A percentile compares a stretch with the other conserved stretches of the same genome.
phyloP scores from a whole-genome alignment of 768 basidiomycete species.

The Phaffia australis region DNA sequence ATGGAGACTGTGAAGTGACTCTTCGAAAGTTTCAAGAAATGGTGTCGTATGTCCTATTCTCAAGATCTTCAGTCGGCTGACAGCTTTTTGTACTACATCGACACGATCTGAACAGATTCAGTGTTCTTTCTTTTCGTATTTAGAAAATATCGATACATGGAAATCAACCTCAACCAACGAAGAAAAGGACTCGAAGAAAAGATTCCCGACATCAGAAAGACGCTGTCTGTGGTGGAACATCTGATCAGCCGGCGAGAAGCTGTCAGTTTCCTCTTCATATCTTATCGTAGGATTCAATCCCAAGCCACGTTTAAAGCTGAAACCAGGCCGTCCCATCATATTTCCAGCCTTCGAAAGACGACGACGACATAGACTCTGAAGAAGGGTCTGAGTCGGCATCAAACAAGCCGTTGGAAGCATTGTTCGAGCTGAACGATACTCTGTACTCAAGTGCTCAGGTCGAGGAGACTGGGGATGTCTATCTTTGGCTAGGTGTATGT shows the following conservation, averaged over 20 bases:
- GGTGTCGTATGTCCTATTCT: constrained; percentile 59
- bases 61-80: background rate
- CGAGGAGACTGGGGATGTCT: constrained; percentile 76
- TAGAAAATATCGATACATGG: constrained; percentile 99
- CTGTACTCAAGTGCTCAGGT: constrained; percentile 84
- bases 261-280: background rate
- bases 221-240: constrained; percentile 76
- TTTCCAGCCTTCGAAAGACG: constrained; percentile 28
- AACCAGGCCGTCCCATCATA: background rate
- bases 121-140: background rate
- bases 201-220: constrained; percentile 91
- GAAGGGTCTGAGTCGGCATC: constrained; percentile 39
- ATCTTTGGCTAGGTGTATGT: constrained; percentile 88
- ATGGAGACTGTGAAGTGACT: constrained; percentile 64
- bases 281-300: background rate
- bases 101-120: background rate
- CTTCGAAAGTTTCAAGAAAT: constrained; percentile 81
- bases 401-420: constrained; percentile 53
- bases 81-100: background rate
- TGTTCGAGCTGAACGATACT: constrained; percentile 93
- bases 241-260: constrained; percentile 37
- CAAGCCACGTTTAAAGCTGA: background rate
- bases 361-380: constrained; percentile 47
- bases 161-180: constrained; percentile 66
- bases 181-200: constrained; percentile 75